These are phyloP conservation scores for Phaeophleospora eucalypticola DNA, from an alignment of 2,329 filamentous ascomycete species.

Conservation along the genomic window DNA sequence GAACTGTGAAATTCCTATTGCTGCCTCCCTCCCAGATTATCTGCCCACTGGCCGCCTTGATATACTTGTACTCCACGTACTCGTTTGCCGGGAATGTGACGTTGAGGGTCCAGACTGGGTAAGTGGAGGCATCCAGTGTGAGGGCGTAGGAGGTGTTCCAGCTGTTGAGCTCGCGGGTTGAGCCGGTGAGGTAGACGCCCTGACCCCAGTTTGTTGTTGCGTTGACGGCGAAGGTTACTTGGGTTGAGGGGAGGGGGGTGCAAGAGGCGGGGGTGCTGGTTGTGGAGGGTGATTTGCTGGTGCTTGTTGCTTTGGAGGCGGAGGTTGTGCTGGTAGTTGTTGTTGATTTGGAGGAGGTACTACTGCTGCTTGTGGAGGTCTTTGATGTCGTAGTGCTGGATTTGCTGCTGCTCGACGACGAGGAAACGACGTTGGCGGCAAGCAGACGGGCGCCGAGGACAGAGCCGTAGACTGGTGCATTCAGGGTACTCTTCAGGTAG, in stretches of 20 bases:
- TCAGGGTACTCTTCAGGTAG: slow-evolving; percentile 28
- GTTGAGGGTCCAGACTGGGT: slow-evolving; percentile 60
- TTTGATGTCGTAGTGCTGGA: slow-evolving; percentile 2
- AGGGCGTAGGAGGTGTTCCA: slow-evolving; percentile 57
- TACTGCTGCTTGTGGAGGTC: too few species aligned
- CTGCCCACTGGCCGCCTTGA: slow-evolving; percentile 54
- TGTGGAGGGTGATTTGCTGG: slow-evolving; percentile 24
- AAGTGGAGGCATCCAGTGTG: slow-evolving; percentile 54
- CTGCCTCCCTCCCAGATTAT: slow-evolving; percentile 62
- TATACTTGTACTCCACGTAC: slow-evolving; percentile 56
- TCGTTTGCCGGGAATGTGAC: slow-evolving; percentile 55
- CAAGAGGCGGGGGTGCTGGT: slow-evolving; percentile 9
- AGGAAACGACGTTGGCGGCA: slow-evolving; percentile 9
- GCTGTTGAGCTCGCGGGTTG: slow-evolving; percentile 53
- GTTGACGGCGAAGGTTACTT: slow-evolving; percentile 59
- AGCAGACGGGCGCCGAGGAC: background rate
- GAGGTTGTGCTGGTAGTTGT: background rate
- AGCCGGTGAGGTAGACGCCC: slow-evolving; percentile 62
- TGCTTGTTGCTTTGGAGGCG: slow-evolving; percentile 37
- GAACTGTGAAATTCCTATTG: slow-evolving; percentile 41
- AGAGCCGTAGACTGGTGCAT: slow-evolving; percentile 16
- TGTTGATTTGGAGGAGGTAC: background rate
- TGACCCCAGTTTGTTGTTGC: slow-evolving; percentile 58
- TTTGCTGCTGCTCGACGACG: background rate
- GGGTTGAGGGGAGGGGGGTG: slow-evolving; percentile 37